A percentile compares a stretch with the other conserved stretches of the same genome.
Conservation (phyloP, 208 protist genomes). For the Crithidia thermophila region DNA sequence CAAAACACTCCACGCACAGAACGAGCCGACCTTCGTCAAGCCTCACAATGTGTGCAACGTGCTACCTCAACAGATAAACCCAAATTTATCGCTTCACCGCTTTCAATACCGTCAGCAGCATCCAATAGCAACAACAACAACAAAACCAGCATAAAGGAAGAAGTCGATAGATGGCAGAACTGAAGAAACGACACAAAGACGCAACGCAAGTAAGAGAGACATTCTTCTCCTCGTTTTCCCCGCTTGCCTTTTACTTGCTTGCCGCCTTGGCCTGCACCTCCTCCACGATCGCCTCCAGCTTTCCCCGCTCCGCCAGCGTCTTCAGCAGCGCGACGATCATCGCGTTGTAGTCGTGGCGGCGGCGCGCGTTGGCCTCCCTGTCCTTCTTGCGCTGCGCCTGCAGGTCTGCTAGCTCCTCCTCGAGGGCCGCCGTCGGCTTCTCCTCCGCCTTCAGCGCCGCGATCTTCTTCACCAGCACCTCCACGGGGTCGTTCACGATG, state of each 20-base stretch:
- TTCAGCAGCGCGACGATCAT: conserved; percentile 95
- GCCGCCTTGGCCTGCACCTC: conserved; percentile 29
- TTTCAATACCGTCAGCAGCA: too few relatives aligned
- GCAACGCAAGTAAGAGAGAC: neutral
- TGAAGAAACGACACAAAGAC: conserved; percentile 2
- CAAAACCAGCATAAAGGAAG: neutral
- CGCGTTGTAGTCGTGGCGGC: conserved; percentile 98
- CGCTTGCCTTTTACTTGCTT: neutral
- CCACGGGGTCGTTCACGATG: conserved; percentile 89
- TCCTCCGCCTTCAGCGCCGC: conserved; percentile 38
- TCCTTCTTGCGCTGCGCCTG: conserved; percentile 55
- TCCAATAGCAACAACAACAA: neutral
- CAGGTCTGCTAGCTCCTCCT: conserved; percentile 64
- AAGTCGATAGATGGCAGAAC: neutral
- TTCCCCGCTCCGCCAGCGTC: conserved; percentile 92
- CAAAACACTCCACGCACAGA: too few relatives aligned
- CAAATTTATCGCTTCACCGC: too few relatives aligned
- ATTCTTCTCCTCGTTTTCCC: neutral
- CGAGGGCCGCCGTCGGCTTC: conserved; percentile 56
- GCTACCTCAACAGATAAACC: too few relatives aligned
- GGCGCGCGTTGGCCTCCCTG: conserved; percentile 92
- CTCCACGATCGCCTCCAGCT: conserved; percentile 65
- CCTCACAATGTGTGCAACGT: too few relatives aligned
- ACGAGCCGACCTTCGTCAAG: too few relatives aligned
- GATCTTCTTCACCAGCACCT: conserved; percentile 72